Base-by-base conservation (phyloP, 1,139 yeast genomes). In the Petasospora rhodanensis region DNA sequence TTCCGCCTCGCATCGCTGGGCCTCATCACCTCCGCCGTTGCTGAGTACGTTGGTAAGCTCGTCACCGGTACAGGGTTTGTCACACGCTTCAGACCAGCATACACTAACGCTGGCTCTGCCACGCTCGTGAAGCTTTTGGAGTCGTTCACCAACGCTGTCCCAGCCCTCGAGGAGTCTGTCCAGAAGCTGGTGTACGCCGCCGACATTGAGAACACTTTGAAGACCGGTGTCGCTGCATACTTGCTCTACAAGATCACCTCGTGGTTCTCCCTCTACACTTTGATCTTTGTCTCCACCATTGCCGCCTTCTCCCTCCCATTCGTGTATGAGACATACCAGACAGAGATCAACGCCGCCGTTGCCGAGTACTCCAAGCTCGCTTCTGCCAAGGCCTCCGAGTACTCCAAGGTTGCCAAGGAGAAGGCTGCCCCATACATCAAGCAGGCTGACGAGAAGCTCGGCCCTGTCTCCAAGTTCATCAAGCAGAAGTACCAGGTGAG, bases 291-390 rank as follows among this genome's bases (percentile, higher is more conserved):
- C 32, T 59, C 74, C 28, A 75, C 82, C 36, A 61, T 85, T 34
- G 58, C 69, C 22, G 71, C 83, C 14, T 91, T 91, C 70, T 64
- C 93, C 29, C 63, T 75, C 32, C 97, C 98, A 41, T 75, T 74
- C 21, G 54, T 83, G 45, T 91, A 89, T 68, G 63, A 72, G 47
- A 71, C 70, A 48, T 79, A 84, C 73, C 79, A 86, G 70, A 70
- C 70, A 53, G 82, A 83, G 65, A 82, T 91, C 58, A 95, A 89
- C 62, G 78, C 79, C 34, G 74, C 76, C 35, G 71, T 82, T 38
- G 73, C 72, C 41, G 68, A 76, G 47, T 71, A 68, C 56, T 63
- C 78, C 45, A 65, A 70, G 46, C 52, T 73, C 34, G 78, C 78
- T 38, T 73, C 72, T 56, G 69, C 64, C 32, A 79, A 81, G 62